Conservation (phyloP, 2,329 filamentous ascomycete species). For the Cercospora brassicicola region DNA sequence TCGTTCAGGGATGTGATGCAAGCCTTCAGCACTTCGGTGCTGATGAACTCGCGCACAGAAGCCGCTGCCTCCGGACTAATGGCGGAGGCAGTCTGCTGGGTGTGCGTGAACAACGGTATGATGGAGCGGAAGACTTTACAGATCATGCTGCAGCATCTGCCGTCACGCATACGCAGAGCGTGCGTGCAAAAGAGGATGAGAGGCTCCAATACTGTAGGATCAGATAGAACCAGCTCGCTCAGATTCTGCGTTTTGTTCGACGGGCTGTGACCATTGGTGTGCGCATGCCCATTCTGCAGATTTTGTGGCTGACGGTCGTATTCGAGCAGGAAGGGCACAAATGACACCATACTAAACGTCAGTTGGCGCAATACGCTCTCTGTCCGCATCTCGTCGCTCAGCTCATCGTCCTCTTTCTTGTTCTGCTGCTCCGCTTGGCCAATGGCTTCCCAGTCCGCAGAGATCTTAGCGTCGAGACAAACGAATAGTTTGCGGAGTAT, state of each 20-base stretch:
- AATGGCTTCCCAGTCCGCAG: conserved; percentile 79
- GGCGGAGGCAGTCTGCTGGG: conserved; percentile 22
- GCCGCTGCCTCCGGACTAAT: conserved; percentile 50
- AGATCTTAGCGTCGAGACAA: conserved; percentile 85
- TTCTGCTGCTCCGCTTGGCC: conserved; percentile 57
- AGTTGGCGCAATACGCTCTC: conserved; percentile 93
- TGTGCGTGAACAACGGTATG: conserved; percentile 69
- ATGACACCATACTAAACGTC: conserved; percentile 86
- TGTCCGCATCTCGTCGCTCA: conserved; percentile 96
- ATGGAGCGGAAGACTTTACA: conserved; percentile 83
- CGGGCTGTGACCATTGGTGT: conserved; percentile 15
- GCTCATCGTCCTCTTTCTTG: conserved; percentile 65
- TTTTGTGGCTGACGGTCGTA: conserved; percentile 53
- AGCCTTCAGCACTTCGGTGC: conserved; percentile 81
- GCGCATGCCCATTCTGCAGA: conserved; percentile 15
- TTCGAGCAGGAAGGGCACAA: conserved; percentile 85
- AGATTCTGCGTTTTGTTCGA: conserved; percentile 57
- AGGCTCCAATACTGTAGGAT: conserved; percentile 77
- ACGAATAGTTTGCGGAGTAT: conserved; percentile 78
- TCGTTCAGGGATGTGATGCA: conserved; percentile 90
- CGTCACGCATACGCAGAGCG: conserved; percentile 84
- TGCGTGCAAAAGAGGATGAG: conserved; percentile 90
- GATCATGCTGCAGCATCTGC: conserved; percentile 81
- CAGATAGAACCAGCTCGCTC: conserved; percentile 77
- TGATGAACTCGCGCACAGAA: conserved; percentile 83